Evolutionary conservation across 2,329 filamentous ascomycete species (phyloP), one percentile per base, ranked within the genome.

Genomic region (Juglanconis oblonga): DNA sequence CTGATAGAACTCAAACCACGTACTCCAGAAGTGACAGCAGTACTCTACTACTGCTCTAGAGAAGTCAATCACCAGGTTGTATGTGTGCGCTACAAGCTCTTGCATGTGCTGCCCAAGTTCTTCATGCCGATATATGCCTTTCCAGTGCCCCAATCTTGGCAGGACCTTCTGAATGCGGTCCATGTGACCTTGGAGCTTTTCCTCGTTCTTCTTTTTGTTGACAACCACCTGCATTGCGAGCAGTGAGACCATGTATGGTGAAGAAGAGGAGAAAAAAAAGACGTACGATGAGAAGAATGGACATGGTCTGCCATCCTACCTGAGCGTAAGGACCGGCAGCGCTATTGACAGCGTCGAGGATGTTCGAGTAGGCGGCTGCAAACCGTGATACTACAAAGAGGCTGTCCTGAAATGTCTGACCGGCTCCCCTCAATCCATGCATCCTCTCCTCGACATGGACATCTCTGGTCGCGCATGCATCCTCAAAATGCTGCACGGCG

Each of bases 21-120:
- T n/a, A 53, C 51, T 53, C 54, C 54, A 56, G 11, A 48, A 49
- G 35, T 42, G 54, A 13, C 54, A 56, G 57, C 59, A 58, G 59
- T 57, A 55, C 55, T 61, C 62, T 62, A 58, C 62, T 64, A 62
- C 67, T 64, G 66, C 59, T 59, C 59, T 65, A 52, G 51, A 59
- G 29, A 38, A 54, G 35, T 57, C 31, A 51, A 57, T 54, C 31
- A 52, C 59, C 13, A 32, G 10, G 17, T 29, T 32, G 35, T 56
- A 56, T 3, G 11, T 50, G 5, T 50, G n/a, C 6, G 32, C 33
- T 3, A 56, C 54, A 7, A 50, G 36, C 29, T 40, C 32, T 17
- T 56, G 44, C 17, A 56, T 56, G 4, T n/a, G 13, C 66, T 64
- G 62, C 61, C 64, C 65, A 66, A 66, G 66, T 17, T 53, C 38